Base-by-base conservation (phyloP, 345 rosid genomes). In the Corchorus olitorius region DNA sequence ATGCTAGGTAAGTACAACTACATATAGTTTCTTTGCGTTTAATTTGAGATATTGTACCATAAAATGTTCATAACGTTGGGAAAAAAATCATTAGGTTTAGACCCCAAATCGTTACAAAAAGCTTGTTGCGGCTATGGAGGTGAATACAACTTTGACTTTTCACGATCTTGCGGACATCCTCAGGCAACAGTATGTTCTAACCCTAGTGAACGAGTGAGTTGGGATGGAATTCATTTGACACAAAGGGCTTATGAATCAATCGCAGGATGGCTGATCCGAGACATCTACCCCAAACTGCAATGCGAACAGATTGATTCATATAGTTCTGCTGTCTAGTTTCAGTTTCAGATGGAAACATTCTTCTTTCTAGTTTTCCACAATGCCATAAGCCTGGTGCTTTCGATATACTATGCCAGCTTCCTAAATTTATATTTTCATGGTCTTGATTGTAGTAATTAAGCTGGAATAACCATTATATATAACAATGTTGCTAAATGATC, bases 211-310 rank as follows among this genome's bases (percentile, higher is more conserved):
- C 66, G 64, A 16, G 55, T 81, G 10, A 84, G 83, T 43, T 87
- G 88, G 86, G 88, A 85, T 12, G 85, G 81, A 48, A 49, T 78
- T 2, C 87, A 82, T n/a, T 78, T 74, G 73, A 80, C 86, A 2
- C 81, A 84, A 22, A 70, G 41, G 49, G 84, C 81, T 3, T 72
- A 86, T 10, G 50, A 80, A 1, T 27, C 8, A 48, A 74, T 79
- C 70, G 65, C 88, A 2, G 12, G 35, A 17, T 78, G 81, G 79
- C 55, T 85, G 7, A 65, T 81, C 50, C 12, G 16, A 5, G 60
- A 78, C 19, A 78, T 83, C 70, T 72, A 65, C 6, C 17, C 66
- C 7, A 11, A 62, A 34, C 66, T 62, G 33, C 15, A 62, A 27
- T 62, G 66, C 35, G 43, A 6, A 3, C 43, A 39, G 1, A 39